A percentile compares a stretch with the other conserved stretches of the same genome.
phyloP scores from a whole-genome alignment of 441 rosid species.

The Bruguiera hainesii region DNA sequence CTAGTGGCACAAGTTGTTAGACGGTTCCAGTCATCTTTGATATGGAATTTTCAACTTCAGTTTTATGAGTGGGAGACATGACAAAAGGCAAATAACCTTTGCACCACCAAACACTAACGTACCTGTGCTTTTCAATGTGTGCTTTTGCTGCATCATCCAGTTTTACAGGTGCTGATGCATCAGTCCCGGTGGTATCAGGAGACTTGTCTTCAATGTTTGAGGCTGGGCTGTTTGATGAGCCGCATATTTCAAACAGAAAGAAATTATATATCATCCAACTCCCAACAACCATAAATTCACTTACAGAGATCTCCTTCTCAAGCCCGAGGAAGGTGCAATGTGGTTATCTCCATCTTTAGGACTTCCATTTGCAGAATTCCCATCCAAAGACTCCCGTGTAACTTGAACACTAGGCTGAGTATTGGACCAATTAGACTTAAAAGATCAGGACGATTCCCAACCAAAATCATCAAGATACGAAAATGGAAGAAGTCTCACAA shows the following conservation, averaged over 20 bases:
- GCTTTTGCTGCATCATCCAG: slow-evolving; percentile 51
- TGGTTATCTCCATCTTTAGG: slow-evolving; percentile 33
- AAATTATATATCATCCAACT: slow-evolving; percentile 5
- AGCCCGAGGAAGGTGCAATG: slow-evolving; percentile 47
- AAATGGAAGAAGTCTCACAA: neutral
- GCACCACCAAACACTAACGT: neutral
- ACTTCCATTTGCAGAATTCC: slow-evolving; percentile 33
- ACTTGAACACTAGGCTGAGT: slow-evolving; percentile 36
- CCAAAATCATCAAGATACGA: neutral
- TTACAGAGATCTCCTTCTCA: slow-evolving; percentile 69
- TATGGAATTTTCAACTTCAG: too few relatives aligned
- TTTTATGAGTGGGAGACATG: too few relatives aligned
- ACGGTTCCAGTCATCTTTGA: too few relatives aligned
- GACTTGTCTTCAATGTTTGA: slow-evolving; percentile 35
- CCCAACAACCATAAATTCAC: slow-evolving; percentile 14
- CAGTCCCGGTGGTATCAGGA: slow-evolving; percentile 31
- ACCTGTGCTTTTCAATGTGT: slow-evolving; percentile 81
- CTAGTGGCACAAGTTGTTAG: too few relatives aligned
- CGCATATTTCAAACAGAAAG: slow-evolving; percentile 4
- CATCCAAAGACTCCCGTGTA: slow-evolving; percentile 27
- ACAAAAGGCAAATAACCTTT: neutral
- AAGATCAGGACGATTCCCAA: neutral
- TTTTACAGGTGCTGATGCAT: slow-evolving; percentile 44
- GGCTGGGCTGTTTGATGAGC: slow-evolving; percentile 33
- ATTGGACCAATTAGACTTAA: neutral